Evolutionary conservation across 2,329 filamentous ascomycete species (phyloP), one percentile per base, ranked within the genome.

Genomic region (Mycogone perniciosa): DNA sequence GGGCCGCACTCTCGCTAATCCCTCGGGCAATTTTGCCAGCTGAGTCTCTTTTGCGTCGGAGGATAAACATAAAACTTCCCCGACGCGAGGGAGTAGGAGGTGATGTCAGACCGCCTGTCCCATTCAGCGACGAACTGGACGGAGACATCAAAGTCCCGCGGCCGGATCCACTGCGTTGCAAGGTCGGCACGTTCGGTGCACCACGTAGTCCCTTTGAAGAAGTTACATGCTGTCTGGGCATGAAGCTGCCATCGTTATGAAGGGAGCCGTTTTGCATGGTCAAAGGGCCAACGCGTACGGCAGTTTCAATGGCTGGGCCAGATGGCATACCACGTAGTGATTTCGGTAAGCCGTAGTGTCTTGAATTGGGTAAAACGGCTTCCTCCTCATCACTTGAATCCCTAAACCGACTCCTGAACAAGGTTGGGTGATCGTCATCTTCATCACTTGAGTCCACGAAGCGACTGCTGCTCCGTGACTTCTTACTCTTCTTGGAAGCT

Each of bases 371-470:
- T 2, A 41, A 40, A 7, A 47, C 34, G 10, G 51, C 37, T 7
- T 56, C 57, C 10, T 59, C 57, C 26, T 59, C 56, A 13, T 59
- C 57, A 20, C 59, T 59, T 47, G 51, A 60, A 44, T 45, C 54
- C 7, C 43, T 34, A 39, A 49, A 53, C 10, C 47, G 47, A 33
- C 44, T 46, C 20, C 31, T 37, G n/a, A 51, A 50, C n/a, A 49
- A 26, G 7, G 46, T 51, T 2, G 60, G 59, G 2, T 34, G 42
- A 7, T 44, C 46, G 6, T 48, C 50, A 29, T 76, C 71, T 31
- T 84, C 81, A 51, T 87, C 83, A 60, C 84, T 87, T 3, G 84
- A 86, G 60, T 87, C 82, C 1, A 72, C 78, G 57, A 86, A 82
- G 2, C 82, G 79, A 59, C 76, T 79, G 20, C 61, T 86, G 89